A percentile compares a stretch with the other conserved stretches of the same genome.
These are phyloP conservation scores for Sporothrix luriei DNA, from an alignment of 2,329 filamentous ascomycete genomes.

Conservation along the genomic window DNA sequence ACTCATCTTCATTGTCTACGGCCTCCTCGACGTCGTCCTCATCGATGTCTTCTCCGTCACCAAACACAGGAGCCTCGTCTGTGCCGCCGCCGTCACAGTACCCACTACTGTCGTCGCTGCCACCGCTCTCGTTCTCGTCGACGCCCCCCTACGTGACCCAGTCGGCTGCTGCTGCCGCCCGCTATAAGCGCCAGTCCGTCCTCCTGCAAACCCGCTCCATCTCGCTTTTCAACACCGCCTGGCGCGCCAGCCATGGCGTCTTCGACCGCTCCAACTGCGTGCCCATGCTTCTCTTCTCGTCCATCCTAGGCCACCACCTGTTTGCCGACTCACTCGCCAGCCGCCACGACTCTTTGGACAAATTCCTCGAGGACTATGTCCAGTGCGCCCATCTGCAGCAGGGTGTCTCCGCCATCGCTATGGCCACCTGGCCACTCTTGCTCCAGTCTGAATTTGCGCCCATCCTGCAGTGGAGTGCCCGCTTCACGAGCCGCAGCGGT, in stretches of 20 bases:
- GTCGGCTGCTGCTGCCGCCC: slow-evolving; percentile 10
- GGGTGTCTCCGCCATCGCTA: slow-evolving; percentile 37
- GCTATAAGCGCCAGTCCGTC: slow-evolving; percentile 39
- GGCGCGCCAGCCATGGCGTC: slow-evolving; percentile 35
- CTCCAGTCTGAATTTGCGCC: slow-evolving; percentile 39
- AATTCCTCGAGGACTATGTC: slow-evolving; percentile 41
- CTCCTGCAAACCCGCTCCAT: slow-evolving; percentile 43
- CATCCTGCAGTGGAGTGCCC: slow-evolving; percentile 36
- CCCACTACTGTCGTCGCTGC: not conserved
- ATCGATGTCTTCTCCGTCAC: not conserved
- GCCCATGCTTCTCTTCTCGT: slow-evolving; percentile 43
- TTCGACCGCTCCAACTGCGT: slow-evolving; percentile 42
- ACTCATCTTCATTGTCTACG: not conserved
- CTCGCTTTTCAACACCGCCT: slow-evolving; percentile 40
- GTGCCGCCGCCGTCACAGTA: not conserved
- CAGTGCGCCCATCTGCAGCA: slow-evolving; percentile 40
- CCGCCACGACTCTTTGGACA: slow-evolving; percentile 37
- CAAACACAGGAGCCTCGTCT: not conserved
- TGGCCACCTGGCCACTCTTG: slow-evolving; percentile 40
- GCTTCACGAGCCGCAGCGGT: slow-evolving; percentile 34
- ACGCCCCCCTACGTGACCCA: slow-evolving; percentile 4
- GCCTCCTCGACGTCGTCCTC: slow-evolving; percentile 7
- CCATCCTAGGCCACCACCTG: slow-evolving; percentile 43
- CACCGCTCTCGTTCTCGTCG: slow-evolving; percentile 3
- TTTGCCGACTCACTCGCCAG: slow-evolving; percentile 43